Evolutionary conservation across 2,329 filamentous ascomycete species (phyloP), one percentile per base, ranked within the genome.

Genomic region (Colletotrichum phormii): DNA sequence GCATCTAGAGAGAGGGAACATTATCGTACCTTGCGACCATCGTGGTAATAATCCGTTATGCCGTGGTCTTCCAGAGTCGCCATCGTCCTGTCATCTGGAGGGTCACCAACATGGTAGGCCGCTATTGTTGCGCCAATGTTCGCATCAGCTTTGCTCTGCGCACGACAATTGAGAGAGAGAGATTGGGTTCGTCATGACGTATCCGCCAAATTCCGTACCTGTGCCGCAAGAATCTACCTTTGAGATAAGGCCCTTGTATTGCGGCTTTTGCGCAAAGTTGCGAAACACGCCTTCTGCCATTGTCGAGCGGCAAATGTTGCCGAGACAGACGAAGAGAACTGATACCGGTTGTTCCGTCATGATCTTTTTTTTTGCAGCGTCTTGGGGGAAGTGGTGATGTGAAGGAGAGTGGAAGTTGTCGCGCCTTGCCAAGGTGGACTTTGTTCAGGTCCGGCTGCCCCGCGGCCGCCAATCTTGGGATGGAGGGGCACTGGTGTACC

Each of bases 221-320:
- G 97, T 99, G 62, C 97, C 97, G 81, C 94, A 97, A 9, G 94
- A 97, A 82, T 98, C 97, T 76, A 98, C 91, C 72, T 85, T 85
- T 18, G 84, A 85, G 79, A 98, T 90, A 73, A 86, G 84, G 59
- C 83, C 86, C 77, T 88, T 86, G 78, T 90, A 91, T 29, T 89
- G 86, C 59, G 89, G 83, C 77, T 92, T 89, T 76, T 89, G 87
- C 53, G 89, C 88, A 53, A 97, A 85, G 73, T 92, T 89, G 71
- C 91, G 90, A 84, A 99, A 98, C 76, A 98, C 94, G 62, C 94
- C 97, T 86, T 98, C 96, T 58, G 95, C 95, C 97, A 99, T 98
- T 37, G 97, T 94, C 8, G 95, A 98, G 73, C 89, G 88, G 81
- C 95, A 99, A 79, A 98, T 98, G 83, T 99, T 99, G 81, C 97